Conservation (phyloP, 768 basidiomycete species). For the Rhizopogon sp. region DNA sequence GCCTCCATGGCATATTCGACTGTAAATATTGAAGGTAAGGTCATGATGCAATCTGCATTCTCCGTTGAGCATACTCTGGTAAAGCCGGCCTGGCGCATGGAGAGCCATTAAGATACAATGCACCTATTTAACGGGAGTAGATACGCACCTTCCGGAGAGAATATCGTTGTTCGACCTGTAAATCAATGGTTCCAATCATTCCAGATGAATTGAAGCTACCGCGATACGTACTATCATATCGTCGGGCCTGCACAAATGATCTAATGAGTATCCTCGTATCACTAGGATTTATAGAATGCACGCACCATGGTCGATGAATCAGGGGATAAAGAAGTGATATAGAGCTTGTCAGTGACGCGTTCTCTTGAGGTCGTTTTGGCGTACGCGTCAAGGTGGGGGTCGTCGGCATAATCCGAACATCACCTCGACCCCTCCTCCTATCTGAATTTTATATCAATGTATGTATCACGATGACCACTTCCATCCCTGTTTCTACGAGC, state of each 20-base stretch:
- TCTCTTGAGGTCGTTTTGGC: constrained; percentile 4
- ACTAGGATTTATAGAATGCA: neutral
- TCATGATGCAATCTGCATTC: neutral
- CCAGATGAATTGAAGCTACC: constrained; percentile 3
- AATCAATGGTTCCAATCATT: constrained; percentile 19
- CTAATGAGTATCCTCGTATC: neutral
- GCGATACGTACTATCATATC: constrained; percentile 82
- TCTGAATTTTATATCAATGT: neutral
- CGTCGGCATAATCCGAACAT: neutral
- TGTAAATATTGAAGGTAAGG: constrained; percentile 25
- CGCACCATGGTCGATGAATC: constrained; percentile 43
- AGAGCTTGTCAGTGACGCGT: constrained; percentile 19
- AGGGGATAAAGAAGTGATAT: constrained; percentile 4
- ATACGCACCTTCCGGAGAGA: constrained; percentile 89
- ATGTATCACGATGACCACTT: constrained; percentile 1
- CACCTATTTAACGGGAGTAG: neutral
- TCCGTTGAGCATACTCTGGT: constrained; percentile 69
- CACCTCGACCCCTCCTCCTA: neutral
- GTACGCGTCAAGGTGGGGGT: constrained; percentile 16
- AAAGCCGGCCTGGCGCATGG: constrained; percentile 72
- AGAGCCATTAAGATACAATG: constrained; percentile 8
- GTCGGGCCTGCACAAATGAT: constrained; percentile 56
- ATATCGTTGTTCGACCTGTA: constrained; percentile 92
- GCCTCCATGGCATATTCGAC: constrained; percentile 99
- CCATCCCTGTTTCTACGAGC: constrained; percentile 1